Percentiles rank a stretch among this genome's conserved stretches.
Evolutionary conservation across 805 yeast genomes (phyloP).

Genomic region (Lachancea lanzarotensis): DNA sequence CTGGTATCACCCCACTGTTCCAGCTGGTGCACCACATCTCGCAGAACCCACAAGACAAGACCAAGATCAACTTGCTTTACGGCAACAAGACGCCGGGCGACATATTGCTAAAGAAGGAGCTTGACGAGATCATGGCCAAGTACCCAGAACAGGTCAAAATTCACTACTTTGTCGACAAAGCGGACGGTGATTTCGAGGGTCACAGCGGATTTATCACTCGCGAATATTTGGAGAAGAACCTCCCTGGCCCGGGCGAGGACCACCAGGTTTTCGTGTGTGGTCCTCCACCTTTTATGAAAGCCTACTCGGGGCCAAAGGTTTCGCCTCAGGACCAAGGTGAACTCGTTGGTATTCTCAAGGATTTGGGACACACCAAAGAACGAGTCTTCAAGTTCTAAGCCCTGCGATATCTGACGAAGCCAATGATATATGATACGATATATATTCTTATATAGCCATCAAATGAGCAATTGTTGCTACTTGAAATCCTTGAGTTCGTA

Average conservation of each 20-base stretch:
- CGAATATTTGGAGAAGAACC: conserved; percentile 55
- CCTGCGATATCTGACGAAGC: neutral
- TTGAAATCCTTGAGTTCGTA: neutral
- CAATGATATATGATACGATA: neutral
- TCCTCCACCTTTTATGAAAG: conserved; percentile 86
- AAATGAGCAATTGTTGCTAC: neutral
- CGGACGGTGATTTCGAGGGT: conserved; percentile 44
- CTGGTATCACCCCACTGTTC: conserved; percentile 94
- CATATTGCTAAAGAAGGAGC: conserved; percentile 68
- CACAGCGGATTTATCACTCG: conserved; percentile 70
- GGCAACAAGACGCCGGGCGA: conserved; percentile 77
- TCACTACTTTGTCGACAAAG: conserved; percentile 72
- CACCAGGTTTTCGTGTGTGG: conserved; percentile 87
- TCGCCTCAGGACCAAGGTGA: conserved; percentile 95
- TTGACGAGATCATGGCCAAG: conserved; percentile 50
- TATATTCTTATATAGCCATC: conserved; percentile 1
- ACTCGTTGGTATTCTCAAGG: conserved; percentile 78
- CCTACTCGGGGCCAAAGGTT: conserved; percentile 77
- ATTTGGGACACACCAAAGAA: conserved; percentile 79
- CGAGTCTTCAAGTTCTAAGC: conserved; percentile 80
- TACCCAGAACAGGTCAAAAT: conserved; percentile 75
- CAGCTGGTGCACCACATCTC: conserved; percentile 76
- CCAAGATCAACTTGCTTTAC: conserved; percentile 76
- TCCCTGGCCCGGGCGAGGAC: conserved; percentile 63
- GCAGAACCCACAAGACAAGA: conserved; percentile 77